Evolutionary conservation across 2,329 filamentous ascomycete genomes (phyloP).

Genomic region (Karstenula rhodostoma): DNA sequence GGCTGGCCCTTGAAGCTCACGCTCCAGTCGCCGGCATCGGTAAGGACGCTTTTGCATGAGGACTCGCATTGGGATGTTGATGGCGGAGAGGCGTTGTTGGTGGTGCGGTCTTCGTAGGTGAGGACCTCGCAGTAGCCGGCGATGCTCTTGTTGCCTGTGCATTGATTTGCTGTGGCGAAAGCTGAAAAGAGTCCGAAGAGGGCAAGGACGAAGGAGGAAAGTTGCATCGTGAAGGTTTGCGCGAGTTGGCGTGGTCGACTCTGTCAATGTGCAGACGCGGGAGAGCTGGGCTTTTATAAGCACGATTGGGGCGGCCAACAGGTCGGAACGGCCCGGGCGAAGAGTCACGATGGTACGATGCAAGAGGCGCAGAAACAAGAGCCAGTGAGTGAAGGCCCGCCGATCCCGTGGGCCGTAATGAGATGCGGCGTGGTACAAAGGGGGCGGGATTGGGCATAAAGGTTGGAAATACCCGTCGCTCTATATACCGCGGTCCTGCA

Average conservation of each 20-base stretch:
- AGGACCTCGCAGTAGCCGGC: conserved; percentile 28
- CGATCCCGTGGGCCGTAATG: not conserved
- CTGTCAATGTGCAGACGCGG: not conserved
- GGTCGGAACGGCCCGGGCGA: not conserved
- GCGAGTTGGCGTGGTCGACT: not conserved
- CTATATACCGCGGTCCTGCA: not conserved
- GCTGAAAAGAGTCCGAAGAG: not conserved
- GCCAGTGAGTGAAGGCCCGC: not conserved
- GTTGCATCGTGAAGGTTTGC: not conserved
- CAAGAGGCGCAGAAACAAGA: not conserved
- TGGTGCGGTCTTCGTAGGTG: conserved; percentile 26
- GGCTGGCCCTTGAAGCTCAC: conserved; percentile 27
- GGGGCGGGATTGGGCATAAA: not conserved
- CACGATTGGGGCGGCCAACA: not conserved
- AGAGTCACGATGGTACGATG: not conserved
- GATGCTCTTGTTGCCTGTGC: conserved; percentile 18
- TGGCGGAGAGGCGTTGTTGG: conserved; percentile 18
- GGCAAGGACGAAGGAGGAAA: not conserved
- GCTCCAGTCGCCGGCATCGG: conserved; percentile 33
- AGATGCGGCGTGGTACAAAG: not conserved
- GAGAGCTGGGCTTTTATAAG: not conserved
- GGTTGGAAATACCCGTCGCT: no score
- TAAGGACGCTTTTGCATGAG: conserved; percentile 22
- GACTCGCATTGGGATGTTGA: conserved; percentile 24
- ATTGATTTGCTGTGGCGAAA: conserved; percentile 10